Conservation (phyloP, 2,329 filamentous ascomycete species). For the Sclerotinia nivalis region DNA sequence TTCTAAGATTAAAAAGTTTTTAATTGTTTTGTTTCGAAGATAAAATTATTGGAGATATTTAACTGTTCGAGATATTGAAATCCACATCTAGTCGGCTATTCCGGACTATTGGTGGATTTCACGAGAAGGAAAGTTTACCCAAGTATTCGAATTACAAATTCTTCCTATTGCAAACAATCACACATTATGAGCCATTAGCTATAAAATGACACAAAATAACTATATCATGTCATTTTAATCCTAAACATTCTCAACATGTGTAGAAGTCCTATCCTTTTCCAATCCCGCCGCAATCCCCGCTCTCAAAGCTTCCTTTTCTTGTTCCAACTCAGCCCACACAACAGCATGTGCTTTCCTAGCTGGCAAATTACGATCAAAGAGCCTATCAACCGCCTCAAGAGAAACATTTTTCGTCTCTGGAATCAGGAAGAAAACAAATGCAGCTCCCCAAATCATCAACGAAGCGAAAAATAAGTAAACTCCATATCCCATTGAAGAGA, state of each 20-base stretch:
- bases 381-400: conserved; percentile 63
- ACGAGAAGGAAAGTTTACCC: not conserved
- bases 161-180: not conserved
- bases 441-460: conserved; percentile 57
- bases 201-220: not conserved
- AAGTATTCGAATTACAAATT: not conserved
- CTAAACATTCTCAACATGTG: conserved; percentile 4
- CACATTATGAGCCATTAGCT: not conserved
- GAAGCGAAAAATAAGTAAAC: conserved; percentile 70
- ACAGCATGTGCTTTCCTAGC: conserved; percentile 34
- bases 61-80: no score
- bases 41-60: not conserved
- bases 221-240: not conserved
- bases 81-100: no score
- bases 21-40: not conserved
- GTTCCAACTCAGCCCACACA: conserved; percentile 34
- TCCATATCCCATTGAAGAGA: conserved; percentile 57
- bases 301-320: conserved; percentile 34
- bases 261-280: conserved; percentile 23
- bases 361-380: conserved; percentile 49
- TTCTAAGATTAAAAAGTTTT: not conserved
- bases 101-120: not conserved
- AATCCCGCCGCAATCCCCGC: conserved; percentile 27
- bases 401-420: conserved; percentile 68
- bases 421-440: conserved; percentile 63